A percentile compares a stretch with the other conserved stretches of the same genome.
Evolutionary conservation across 768 basidiomycete genomes (phyloP).

Genomic region (Leccinum imitatum): DNA sequence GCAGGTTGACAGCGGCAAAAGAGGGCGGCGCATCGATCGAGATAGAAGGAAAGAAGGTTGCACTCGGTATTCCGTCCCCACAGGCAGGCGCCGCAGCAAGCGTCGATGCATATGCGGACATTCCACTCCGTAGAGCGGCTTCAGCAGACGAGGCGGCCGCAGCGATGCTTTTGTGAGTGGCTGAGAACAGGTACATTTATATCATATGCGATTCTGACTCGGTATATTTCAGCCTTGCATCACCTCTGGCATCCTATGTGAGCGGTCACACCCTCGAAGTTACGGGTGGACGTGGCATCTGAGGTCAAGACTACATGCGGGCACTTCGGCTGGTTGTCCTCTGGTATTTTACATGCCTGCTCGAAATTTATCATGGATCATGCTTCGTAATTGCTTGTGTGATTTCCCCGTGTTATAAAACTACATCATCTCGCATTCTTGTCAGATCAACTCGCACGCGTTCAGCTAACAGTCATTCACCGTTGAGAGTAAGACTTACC

Average conservation of each 20-base stretch:
- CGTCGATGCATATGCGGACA: conserved; percentile 43
- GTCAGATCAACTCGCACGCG: background rate
- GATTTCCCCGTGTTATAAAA: background rate
- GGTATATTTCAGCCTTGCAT: conserved; percentile 55
- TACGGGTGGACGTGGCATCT: conserved; percentile 80
- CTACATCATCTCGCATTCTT: background rate
- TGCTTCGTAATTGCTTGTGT: background rate
- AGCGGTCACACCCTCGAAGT: conserved; percentile 83
- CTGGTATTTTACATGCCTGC: background rate
- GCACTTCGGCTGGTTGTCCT: background rate
- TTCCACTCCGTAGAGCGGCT: conserved; percentile 70
- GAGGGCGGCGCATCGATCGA: conserved; percentile 74
- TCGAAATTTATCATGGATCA: background rate
- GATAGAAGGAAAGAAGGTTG: conserved; percentile 81
- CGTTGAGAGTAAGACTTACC: background rate
- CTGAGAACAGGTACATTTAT: background rate
- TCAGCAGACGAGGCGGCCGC: conserved; percentile 75
- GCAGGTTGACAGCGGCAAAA: conserved; percentile 74
- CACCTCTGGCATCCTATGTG: conserved; percentile 77
- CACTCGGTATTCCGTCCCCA: conserved; percentile 72
- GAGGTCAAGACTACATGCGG: conserved; percentile 7
- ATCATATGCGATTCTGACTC: conserved; percentile 6
- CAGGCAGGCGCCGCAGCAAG: conserved; percentile 38
- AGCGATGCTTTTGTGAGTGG: conserved; percentile 71
- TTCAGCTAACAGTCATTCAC: background rate